phyloP scores from a whole-genome alignment of 2,329 filamentous ascomycete species.

The Metarhizium humberi region DNA sequence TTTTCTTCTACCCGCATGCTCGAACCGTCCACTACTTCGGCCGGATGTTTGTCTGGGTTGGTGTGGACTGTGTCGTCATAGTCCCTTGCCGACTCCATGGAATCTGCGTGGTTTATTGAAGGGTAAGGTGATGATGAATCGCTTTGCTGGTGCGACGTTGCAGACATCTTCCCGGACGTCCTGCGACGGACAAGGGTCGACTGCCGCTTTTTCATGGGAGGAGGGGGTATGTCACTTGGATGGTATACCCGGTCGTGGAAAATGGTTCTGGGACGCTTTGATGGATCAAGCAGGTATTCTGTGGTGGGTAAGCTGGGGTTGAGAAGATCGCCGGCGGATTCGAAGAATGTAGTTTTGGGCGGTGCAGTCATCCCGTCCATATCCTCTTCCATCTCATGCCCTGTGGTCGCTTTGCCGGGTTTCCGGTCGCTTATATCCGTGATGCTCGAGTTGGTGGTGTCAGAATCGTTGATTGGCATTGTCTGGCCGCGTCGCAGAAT shows the following conservation, averaged over 20 bases:
- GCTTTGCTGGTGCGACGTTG: constrained; percentile 16
- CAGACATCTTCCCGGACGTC: constrained; percentile 15
- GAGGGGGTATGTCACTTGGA: constrained; percentile 81
- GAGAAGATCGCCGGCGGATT: constrained; percentile 85
- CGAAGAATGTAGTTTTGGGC: constrained; percentile 86
- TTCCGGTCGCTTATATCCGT: constrained; percentile 11
- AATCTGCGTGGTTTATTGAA: constrained; percentile 31
- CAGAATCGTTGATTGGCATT: constrained; percentile 28
- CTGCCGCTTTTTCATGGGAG: constrained; percentile 52
- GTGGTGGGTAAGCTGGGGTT: constrained; percentile 78
- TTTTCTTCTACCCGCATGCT: constrained; percentile 93
- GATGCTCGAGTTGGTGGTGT: constrained; percentile 9
- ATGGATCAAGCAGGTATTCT: constrained; percentile 77
- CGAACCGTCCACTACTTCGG: constrained; percentile 43
- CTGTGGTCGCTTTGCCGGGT: constrained; percentile 35
- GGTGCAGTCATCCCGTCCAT: constrained; percentile 53
- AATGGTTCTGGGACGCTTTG: constrained; percentile 75
- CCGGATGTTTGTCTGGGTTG: constrained; percentile 30
- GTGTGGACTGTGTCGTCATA: constrained; percentile 43
- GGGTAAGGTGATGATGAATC: constrained; percentile 25
- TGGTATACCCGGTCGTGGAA: constrained; percentile 97
- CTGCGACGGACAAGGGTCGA: constrained; percentile 26
- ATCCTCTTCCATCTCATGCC: constrained; percentile 37
- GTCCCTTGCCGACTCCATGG: constrained; percentile 34
- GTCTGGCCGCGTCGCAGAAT: constrained; percentile 77